A percentile compares a stretch with the other conserved stretches of the same genome.
Conservation (phyloP, 768 basidiomycete genomes). For the Dioszegia aurantiaca region DNA sequence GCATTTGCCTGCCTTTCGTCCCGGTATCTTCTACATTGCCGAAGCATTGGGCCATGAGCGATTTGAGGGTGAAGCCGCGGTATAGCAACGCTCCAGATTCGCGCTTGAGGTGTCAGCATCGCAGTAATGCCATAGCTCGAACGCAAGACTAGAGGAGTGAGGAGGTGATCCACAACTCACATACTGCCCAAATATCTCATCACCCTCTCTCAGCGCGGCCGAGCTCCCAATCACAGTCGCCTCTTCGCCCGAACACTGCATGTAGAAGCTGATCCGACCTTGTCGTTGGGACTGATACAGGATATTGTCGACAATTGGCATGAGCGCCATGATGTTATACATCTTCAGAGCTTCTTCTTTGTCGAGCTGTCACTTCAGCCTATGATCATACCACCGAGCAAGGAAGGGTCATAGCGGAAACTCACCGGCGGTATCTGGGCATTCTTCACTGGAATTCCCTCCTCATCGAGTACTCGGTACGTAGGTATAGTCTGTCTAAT, state of each 20-base stretch:
- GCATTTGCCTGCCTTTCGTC: constrained; percentile 89
- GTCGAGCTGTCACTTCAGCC: constrained; percentile 59
- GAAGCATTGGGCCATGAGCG: constrained; percentile 89
- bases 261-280: constrained; percentile 59
- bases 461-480: constrained; percentile 78
- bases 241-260: constrained; percentile 77
- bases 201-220: constrained; percentile 73
- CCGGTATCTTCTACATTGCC: constrained; percentile 75
- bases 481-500: constrained; percentile 64
- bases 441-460: constrained; percentile 69
- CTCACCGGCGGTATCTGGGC: constrained; percentile 72
- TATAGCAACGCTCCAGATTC: constrained; percentile 73
- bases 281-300: constrained; percentile 90
- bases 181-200: constrained; percentile 95
- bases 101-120: constrained; percentile 14
- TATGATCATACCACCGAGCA: constrained; percentile 71
- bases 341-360: constrained; percentile 58
- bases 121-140: not conserved
- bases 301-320: constrained; percentile 77
- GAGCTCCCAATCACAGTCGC: constrained; percentile 85
- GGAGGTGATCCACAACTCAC: constrained; percentile 52
- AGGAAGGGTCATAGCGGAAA: constrained; percentile 55
- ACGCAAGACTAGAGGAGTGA: too few species aligned
- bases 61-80: constrained; percentile 74
- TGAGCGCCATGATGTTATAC: constrained; percentile 47